Evolutionary conservation across 2,329 filamentous ascomycete genomes (phyloP), one percentile per base, ranked within the genome.

Genomic region (Furcasterigmium sp.): DNA sequence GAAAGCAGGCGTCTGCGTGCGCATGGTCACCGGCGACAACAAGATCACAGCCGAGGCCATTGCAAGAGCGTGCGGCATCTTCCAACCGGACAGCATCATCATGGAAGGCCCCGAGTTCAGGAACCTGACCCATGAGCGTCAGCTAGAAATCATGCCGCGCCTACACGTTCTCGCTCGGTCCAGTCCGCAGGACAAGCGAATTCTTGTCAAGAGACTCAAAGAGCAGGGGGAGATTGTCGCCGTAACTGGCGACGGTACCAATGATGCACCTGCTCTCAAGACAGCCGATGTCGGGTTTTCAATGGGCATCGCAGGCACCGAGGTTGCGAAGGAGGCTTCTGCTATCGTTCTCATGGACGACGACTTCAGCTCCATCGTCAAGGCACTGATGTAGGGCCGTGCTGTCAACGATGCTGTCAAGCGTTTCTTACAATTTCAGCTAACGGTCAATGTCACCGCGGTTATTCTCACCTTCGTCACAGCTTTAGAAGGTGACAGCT

Each of bases 381-480:
- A 88, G 64, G 87, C 87, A 13, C 72, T 91, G 53, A 84, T 85
- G 53, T 91, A 87, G 87, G 87, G 87, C 40, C 78, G 84, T 20
- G 82, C 84, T 26, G 84, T 88, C 53, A 87, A 87, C 56, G 84
- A 88, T 56, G 82, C 84, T 2, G 84, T 87, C 54, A 87, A 87
- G 69, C 82, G 84, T 48, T 88, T 88, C 62, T 69, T 88, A 41
- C 80, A 85, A 60, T 86, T 87, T 58, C 85, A 89, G 69, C 77
- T 90, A 49, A 88, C 85, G 0, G 91, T 95, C 67, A 96, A 95
- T 72, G 82, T 96, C 51, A 95, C 91, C 8, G 91, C 91, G 29
- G 90, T 95, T 37, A 64, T 86, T 15, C 73, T 95, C 43, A 93
- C 91, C 0, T 95, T 96, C 56, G 82, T 95, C 46, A 90, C 89